Conservation (phyloP, 2,329 filamentous ascomycete species). For the Neophaeococcomyces aloes region DNA sequence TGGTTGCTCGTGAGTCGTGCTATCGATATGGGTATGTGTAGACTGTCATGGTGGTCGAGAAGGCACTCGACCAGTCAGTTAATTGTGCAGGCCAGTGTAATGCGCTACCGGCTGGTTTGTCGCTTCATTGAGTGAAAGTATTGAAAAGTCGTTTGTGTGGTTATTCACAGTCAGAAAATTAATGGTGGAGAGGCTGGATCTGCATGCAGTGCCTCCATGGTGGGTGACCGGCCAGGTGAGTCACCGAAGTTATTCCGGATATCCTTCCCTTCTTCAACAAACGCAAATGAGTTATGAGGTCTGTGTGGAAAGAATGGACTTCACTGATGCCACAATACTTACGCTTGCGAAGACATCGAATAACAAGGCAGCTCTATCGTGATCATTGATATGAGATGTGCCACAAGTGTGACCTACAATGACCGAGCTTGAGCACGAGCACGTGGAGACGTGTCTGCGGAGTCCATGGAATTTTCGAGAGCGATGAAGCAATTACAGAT, state of each 20-base stretch:
- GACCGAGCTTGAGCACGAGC: not conserved
- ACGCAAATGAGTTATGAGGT: no score
- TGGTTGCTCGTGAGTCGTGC: conserved; percentile 9
- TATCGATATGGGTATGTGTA: conserved; percentile 19
- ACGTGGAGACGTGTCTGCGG: conserved; percentile 1
- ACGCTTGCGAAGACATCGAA: no score
- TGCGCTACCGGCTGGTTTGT: conserved; percentile 7
- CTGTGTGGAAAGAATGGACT: no score
- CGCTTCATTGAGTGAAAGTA: not conserved
- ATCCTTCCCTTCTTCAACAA: no score
- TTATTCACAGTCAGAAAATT: not conserved
- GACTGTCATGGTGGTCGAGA: conserved; percentile 19
- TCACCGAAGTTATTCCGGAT: no score
- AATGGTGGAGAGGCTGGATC: not conserved
- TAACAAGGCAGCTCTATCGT: no score
- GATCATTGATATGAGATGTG: no score
- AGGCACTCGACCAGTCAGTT: conserved; percentile 5
- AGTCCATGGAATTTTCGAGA: conserved; percentile 4
- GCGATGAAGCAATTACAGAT: not conserved
- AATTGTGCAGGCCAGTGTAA: not conserved
- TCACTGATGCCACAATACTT: no score
- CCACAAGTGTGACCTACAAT: no score
- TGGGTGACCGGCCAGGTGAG: no score
- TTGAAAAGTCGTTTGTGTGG: not conserved
- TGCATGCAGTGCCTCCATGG: no score